Conservation (phyloP, 2,329 filamentous ascomycete genomes). For the Drechslera avenae region DNA sequence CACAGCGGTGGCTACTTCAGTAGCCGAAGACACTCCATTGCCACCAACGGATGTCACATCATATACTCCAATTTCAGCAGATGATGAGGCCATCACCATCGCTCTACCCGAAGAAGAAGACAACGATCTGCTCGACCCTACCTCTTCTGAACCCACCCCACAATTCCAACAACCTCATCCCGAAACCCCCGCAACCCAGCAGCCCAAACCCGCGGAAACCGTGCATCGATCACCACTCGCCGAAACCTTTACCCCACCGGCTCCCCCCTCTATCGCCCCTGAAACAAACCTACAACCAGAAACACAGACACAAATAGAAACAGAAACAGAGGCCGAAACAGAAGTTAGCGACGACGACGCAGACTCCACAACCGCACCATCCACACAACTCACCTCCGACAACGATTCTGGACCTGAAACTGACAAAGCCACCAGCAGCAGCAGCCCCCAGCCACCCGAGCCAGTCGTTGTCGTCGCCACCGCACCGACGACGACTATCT, state of each 20-base stretch:
- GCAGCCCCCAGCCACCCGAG: not conserved
- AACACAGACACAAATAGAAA: too few relatives aligned
- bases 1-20: not conserved
- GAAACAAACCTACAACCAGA: too few relatives aligned
- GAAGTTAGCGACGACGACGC: slow-evolving; percentile 32
- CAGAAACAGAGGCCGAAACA: slow-evolving; percentile 5
- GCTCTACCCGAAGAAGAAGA: slow-evolving; percentile 31
- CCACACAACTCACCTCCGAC: slow-evolving; percentile 31
- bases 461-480: not conserved
- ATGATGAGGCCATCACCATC: slow-evolving; percentile 18
- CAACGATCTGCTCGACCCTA: slow-evolving; percentile 15
- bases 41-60: slow-evolving; percentile 16
- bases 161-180: not conserved
- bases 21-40: slow-evolving; percentile 24
- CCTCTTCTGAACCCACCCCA: slow-evolving; percentile 5
- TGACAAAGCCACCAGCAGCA: not conserved
- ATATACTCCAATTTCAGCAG: not conserved
- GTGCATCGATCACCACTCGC: not conserved
- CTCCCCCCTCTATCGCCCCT: not conserved
- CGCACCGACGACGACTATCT: slow-evolving; percentile 11
- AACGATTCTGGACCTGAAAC: slow-evolving; percentile 14
- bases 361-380: slow-evolving; percentile 31
- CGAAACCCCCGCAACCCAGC: not conserved
- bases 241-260: not conserved
- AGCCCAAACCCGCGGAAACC: not conserved